These are phyloP conservation scores for Melocanna baccifera DNA, from an alignment of 176 grass and related monocot genomes.

Conservation along the genomic window DNA sequence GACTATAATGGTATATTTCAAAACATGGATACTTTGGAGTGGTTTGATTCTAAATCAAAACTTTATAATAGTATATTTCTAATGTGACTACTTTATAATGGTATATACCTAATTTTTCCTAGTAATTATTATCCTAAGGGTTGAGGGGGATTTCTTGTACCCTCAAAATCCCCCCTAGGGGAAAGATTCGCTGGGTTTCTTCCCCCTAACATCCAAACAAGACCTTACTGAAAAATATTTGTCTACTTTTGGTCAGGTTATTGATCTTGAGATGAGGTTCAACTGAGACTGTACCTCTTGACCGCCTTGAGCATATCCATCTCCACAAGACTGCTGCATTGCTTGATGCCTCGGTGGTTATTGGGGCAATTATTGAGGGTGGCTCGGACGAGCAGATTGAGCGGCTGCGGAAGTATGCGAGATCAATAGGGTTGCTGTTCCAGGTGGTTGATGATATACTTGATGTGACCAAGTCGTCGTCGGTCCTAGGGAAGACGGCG, in stretches of 20 bases:
- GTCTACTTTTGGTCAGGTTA: conserved; percentile 35
- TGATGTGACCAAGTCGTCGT: conserved; percentile 70
- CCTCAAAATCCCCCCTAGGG: no score
- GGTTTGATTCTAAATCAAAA: no score
- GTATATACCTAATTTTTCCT: no score
- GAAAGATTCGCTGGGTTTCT: no score
- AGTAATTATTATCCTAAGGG: no score
- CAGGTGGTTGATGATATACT: conserved; percentile 93
- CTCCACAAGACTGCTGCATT: conserved; percentile 83
- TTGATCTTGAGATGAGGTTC: conserved; percentile 75
- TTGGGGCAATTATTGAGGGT: conserved; percentile 67
- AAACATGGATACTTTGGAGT: no score
- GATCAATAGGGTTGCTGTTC: conserved; percentile 72
- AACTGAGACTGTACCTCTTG: conserved; percentile 37
- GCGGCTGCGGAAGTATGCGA: conserved; percentile 51
- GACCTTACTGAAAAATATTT: neutral
- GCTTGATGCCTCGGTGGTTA: conserved; percentile 75
- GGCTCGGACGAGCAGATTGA: conserved; percentile 63
- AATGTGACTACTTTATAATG: no score
- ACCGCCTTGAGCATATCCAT: conserved; percentile 80
- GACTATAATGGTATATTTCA: no score
- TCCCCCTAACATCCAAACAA: no score
- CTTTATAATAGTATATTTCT: no score
- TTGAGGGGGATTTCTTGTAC: no score
- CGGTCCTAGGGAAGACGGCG: conserved; percentile 73